phyloP scores from a whole-genome alignment of 306 rosid genomes.

The Lathyrus oleraceus region DNA sequence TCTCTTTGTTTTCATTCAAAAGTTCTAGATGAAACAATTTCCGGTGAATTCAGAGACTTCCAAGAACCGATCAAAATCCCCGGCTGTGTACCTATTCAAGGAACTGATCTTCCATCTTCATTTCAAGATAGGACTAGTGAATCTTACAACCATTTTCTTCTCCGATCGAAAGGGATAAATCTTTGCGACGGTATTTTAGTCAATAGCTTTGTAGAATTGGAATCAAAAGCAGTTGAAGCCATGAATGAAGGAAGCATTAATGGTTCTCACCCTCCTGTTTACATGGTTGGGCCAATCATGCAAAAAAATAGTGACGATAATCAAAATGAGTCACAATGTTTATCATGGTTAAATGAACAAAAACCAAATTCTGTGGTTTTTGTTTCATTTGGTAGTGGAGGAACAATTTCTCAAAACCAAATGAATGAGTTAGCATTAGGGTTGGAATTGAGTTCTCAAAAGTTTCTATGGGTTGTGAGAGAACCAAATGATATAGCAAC shows the following conservation, averaged over 20 bases:
- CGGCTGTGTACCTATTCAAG: constrained; percentile 41
- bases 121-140: constrained; percentile 31
- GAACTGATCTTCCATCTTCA: constrained; percentile 28
- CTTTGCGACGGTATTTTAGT: constrained; percentile 31
- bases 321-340: background rate
- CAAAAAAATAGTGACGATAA: background rate
- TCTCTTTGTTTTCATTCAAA: constrained; percentile 5
- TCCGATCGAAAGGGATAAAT: background rate
- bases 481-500: constrained; percentile 18
- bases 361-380: background rate
- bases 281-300: constrained; percentile 44
- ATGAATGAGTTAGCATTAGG: constrained; percentile 24
- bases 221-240: constrained; percentile 9
- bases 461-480: constrained; percentile 22
- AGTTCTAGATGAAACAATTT: constrained; percentile 9
- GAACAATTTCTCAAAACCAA: constrained; percentile 19
- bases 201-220: constrained; percentile 38
- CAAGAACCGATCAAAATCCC: constrained; percentile 17
- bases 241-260: background rate
- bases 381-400: constrained; percentile 26
- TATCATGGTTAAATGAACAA: constrained; percentile 22
- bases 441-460: background rate
- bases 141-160: constrained; percentile 28
- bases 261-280: constrained; percentile 12
- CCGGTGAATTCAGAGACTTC: constrained; percentile 25